phyloP scores from a whole-genome alignment of 257 asterid genomes.

The Solanum boliviense region DNA sequence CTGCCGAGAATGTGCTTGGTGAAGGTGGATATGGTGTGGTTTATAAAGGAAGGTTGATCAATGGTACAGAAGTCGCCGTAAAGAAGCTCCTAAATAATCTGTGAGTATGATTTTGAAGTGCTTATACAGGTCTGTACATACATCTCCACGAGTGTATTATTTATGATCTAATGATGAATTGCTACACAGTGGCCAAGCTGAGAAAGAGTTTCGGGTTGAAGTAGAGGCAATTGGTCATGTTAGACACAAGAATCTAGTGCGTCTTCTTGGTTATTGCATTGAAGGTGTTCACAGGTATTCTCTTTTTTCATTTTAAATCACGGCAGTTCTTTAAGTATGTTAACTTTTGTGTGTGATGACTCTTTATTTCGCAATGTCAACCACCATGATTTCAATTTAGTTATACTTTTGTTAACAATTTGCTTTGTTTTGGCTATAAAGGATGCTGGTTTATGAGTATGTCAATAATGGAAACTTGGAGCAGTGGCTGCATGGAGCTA shows the following conservation, averaged over 20 bases:
- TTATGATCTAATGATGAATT: conserved; percentile 9
- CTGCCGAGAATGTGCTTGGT: conserved; percentile 63
- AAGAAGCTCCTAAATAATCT: conserved; percentile 89
- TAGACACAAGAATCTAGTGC: conserved; percentile 91
- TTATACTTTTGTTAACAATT: neutral
- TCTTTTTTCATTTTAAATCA: neutral
- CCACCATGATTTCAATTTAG: neutral
- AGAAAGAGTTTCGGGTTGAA: conserved; percentile 89
- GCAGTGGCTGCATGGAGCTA: conserved; percentile 97
- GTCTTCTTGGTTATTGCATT: conserved; percentile 95
- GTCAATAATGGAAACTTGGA: conserved; percentile 93
- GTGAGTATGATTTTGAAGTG: conserved; percentile 37
- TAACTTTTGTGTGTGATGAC: neutral
- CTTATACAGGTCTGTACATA: neutral
- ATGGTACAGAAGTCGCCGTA: conserved; percentile 89
- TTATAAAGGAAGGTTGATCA: conserved; percentile 62
- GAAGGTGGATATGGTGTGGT: conserved; percentile 99
- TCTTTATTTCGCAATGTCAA: neutral
- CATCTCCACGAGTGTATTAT: neutral
- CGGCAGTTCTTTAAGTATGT: neutral
- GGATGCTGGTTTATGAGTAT: conserved; percentile 94
- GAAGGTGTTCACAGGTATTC: conserved; percentile 91
- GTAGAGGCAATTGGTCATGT: conserved; percentile 97
- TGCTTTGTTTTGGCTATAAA: conserved; percentile 10
- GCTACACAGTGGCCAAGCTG: conserved; percentile 83